Evolutionary conservation across 805 yeast species (phyloP).

Genomic region (Teunomyces kruisii): DNA sequence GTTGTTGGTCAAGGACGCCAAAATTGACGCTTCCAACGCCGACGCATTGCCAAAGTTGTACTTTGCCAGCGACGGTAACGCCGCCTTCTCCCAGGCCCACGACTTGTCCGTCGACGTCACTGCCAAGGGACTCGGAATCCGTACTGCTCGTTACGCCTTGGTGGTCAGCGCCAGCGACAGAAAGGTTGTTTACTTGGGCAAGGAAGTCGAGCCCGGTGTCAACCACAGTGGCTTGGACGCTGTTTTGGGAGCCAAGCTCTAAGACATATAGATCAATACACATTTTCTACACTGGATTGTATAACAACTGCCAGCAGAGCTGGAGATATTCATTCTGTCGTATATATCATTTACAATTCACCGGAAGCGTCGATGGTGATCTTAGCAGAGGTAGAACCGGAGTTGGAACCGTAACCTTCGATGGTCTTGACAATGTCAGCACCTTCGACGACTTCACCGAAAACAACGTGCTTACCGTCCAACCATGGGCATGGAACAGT

Average conservation of each 20-base stretch:
- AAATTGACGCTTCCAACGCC: conserved; percentile 6
- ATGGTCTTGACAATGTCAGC: conserved; percentile 80
- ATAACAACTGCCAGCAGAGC: background rate
- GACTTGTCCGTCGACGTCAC: conserved; percentile 35
- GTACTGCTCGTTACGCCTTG: conserved; percentile 43
- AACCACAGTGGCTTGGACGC: conserved; percentile 37
- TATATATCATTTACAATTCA: conserved; percentile 43
- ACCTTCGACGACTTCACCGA: conserved; percentile 90
- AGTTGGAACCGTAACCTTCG: conserved; percentile 67
- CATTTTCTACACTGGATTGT: background rate
- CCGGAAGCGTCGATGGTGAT: conserved; percentile 65
- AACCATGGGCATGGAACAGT: conserved; percentile 86
- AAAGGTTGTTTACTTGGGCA: conserved; percentile 34
- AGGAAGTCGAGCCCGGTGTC: conserved; percentile 33
- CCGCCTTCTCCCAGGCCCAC: conserved; percentile 28
- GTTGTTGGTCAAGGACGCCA: conserved; percentile 29
- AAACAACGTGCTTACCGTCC: conserved; percentile 93
- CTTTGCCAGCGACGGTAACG: conserved; percentile 43
- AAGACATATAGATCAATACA: conserved; percentile 19
- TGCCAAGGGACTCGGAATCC: conserved; percentile 36
- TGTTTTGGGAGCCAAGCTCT: conserved; percentile 31
- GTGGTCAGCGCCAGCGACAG: conserved; percentile 27
- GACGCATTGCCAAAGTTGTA: conserved; percentile 21
- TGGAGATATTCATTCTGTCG: conserved; percentile 1
- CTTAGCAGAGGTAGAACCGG: conserved; percentile 66